These are phyloP conservation scores for Purpureocillium takamizusanense DNA, from an alignment of 2,329 filamentous ascomycete species.

Conservation along the genomic window DNA sequence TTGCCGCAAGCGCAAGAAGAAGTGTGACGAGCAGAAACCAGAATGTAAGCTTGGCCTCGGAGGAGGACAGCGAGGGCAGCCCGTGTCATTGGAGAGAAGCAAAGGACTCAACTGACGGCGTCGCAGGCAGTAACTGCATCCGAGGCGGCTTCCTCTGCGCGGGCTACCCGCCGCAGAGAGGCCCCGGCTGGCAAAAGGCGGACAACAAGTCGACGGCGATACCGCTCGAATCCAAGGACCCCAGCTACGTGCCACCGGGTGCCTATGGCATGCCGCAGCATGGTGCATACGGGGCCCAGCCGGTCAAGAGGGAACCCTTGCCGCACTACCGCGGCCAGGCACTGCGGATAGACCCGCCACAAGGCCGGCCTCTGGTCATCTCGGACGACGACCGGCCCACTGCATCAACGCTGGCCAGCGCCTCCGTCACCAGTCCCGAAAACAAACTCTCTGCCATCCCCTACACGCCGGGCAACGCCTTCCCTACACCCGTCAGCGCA, in stretches of 20 bases:
- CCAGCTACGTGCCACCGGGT: slow-evolving; percentile 50
- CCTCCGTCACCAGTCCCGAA: slow-evolving; percentile 49
- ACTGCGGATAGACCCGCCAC: slow-evolving; percentile 54
- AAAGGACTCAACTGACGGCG: slow-evolving; percentile 2
- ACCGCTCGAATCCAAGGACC: slow-evolving; percentile 77
- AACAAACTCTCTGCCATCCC: slow-evolving; percentile 53
- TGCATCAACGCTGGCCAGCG: slow-evolving; percentile 50
- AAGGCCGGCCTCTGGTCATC: slow-evolving; percentile 43
- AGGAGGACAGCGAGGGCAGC: too few relatives aligned
- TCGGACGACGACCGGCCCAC: slow-evolving; percentile 48
- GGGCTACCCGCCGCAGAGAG: slow-evolving; percentile 77
- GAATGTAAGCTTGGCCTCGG: slow-evolving; percentile 72
- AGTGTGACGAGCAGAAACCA: slow-evolving; percentile 90
- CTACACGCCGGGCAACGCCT: slow-evolving; percentile 44
- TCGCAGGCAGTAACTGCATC: slow-evolving; percentile 73
- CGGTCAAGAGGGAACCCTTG: slow-evolving; percentile 45
- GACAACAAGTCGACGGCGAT: slow-evolving; percentile 59
- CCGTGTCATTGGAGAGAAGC: too few relatives aligned
- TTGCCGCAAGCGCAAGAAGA: slow-evolving; percentile 89
- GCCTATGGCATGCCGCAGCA: slow-evolving; percentile 54
- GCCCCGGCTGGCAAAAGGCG: slow-evolving; percentile 65
- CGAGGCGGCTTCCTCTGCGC: slow-evolving; percentile 86
- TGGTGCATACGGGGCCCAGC: slow-evolving; percentile 24
- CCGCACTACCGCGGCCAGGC: slow-evolving; percentile 52
- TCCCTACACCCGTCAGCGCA: slow-evolving; percentile 56